phyloP scores from a whole-genome alignment of 1,284 basidiomycete species.

The Amylostereum chailletii region DNA sequence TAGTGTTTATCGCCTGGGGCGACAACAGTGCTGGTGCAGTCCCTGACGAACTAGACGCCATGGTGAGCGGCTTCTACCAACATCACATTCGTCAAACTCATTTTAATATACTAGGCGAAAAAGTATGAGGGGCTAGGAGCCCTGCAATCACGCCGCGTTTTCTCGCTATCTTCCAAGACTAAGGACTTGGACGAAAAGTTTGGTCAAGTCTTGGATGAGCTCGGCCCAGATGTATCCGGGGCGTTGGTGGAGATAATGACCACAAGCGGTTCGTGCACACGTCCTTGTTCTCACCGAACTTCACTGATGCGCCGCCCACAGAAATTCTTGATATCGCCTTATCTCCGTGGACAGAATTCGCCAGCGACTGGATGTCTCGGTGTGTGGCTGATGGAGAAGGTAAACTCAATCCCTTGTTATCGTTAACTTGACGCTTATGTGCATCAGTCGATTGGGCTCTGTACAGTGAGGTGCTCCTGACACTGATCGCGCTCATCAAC shows the following conservation, averaged over 20 bases:
- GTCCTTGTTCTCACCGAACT: background rate
- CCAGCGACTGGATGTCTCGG: constrained; percentile 47
- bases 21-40: constrained; percentile 27
- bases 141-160: constrained; percentile 32
- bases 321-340: constrained; percentile 43
- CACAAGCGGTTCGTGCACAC: constrained; percentile 31
- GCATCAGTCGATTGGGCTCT: constrained; percentile 50
- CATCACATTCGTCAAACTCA: background rate
- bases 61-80: constrained; percentile 13
- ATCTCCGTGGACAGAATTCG: constrained; percentile 34
- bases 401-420: constrained; percentile 24
- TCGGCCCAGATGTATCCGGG: constrained; percentile 49
- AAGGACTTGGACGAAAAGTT: constrained; percentile 51
- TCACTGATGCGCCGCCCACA: constrained; percentile 14
- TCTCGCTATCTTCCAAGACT: constrained; percentile 39
- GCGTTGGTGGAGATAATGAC: constrained; percentile 38
- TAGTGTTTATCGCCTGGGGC: constrained; percentile 53
- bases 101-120: constrained; percentile 21
- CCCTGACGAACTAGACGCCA: constrained; percentile 19
- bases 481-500: constrained; percentile 31
- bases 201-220: constrained; percentile 25
- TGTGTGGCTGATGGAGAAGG: constrained; percentile 40
- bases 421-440: background rate
- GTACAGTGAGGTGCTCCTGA: constrained; percentile 39
- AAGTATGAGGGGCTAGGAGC: constrained; percentile 21